Percentiles rank a stretch among this genome's conserved stretches.
phyloP scores from a whole-genome alignment of 805 yeast genomes.

The Novakomyces olei region DNA sequence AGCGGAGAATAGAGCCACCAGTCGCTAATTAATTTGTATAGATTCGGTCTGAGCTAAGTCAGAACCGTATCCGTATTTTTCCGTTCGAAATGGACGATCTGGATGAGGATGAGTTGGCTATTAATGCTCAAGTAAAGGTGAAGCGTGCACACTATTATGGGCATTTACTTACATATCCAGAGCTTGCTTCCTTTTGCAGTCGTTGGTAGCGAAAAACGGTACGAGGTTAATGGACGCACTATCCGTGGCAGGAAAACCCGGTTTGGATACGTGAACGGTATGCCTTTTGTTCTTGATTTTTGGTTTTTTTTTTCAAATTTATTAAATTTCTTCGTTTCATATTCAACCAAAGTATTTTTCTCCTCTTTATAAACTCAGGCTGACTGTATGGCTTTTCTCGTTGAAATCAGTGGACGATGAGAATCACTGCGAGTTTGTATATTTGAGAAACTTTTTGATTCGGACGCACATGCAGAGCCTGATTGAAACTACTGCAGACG shows the following conservation, averaged over 20 bases:
- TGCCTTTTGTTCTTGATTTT: too few species aligned
- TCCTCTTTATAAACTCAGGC: too few species aligned
- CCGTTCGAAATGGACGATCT: constrained; percentile 44
- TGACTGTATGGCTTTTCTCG: too few species aligned
- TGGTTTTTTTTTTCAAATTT: constrained; percentile 3
- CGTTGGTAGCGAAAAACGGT: constrained; percentile 68
- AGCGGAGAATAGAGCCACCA: constrained; percentile 51
- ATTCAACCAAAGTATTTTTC: too few species aligned
- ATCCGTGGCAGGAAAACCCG: constrained; percentile 80
- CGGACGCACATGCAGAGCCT: constrained; percentile 90
- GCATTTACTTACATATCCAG: too few species aligned
- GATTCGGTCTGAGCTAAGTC: constrained; percentile 31
- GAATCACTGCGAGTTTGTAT: constrained; percentile 85
- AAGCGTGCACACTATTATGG: constrained; percentile 1
- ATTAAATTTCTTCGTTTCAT: too few species aligned
- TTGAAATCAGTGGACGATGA: constrained; percentile 75
- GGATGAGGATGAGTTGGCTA: constrained; percentile 20
- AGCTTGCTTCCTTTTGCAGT: constrained; percentile 64
- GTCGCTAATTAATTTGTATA: constrained; percentile 23
- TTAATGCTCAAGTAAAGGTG: constrained; percentile 33
- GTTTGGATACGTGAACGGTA: constrained; percentile 79
- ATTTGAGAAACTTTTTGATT: constrained; percentile 78
- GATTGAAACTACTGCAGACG: constrained; percentile 70
- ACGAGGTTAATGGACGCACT: constrained; percentile 43
- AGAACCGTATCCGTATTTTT: constrained; percentile 53